Percentiles rank a stretch among this genome's conserved stretches.
Evolutionary conservation across 1,139 yeast species (phyloP).

Genomic region (Blastobotrys persicus): DNA sequence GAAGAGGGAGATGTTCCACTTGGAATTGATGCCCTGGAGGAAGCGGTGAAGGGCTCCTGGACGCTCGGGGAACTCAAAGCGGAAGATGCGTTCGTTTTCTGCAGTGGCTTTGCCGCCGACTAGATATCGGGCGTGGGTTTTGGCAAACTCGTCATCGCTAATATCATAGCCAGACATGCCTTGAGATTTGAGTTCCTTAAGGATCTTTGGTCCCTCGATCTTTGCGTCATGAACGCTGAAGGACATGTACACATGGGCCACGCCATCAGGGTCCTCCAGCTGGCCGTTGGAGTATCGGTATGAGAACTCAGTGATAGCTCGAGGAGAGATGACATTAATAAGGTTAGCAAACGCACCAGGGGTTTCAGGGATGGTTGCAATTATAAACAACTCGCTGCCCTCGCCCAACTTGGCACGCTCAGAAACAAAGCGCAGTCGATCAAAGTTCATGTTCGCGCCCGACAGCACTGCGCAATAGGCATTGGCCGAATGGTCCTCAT

Average conservation of each 20-base stretch:
- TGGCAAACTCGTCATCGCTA: conserved; percentile 90
- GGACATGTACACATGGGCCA: conserved; percentile 82
- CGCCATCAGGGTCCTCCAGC: conserved; percentile 37
- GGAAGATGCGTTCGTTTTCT: conserved; percentile 68
- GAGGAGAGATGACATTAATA: conserved; percentile 74
- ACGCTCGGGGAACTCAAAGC: conserved; percentile 95
- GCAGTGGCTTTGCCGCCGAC: conserved; percentile 83
- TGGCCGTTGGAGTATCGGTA: conserved; percentile 60
- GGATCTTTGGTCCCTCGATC: conserved; percentile 50
- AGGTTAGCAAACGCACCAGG: conserved; percentile 86
- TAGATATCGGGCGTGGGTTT: conserved; percentile 90
- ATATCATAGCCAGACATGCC: conserved; percentile 65
- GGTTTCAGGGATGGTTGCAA: conserved; percentile 83
- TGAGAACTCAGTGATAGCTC: conserved; percentile 89
- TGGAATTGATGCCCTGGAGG: conserved; percentile 63
- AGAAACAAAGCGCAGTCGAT: conserved; percentile 91
- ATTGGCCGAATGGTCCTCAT: conserved; percentile 58
- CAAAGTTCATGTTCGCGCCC: conserved; percentile 98
- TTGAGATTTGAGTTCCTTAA: conserved; percentile 41
- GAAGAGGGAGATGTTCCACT: conserved; percentile 92
- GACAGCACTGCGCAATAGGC: conserved; percentile 81
- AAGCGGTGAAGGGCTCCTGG: conserved; percentile 90
- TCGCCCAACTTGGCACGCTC: conserved; percentile 98
- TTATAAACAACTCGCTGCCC: conserved; percentile 91
- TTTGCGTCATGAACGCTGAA: conserved; percentile 77